phyloP scores from a whole-genome alignment of 108 stramenopile species.

The Parietichytrium sp. region DNA sequence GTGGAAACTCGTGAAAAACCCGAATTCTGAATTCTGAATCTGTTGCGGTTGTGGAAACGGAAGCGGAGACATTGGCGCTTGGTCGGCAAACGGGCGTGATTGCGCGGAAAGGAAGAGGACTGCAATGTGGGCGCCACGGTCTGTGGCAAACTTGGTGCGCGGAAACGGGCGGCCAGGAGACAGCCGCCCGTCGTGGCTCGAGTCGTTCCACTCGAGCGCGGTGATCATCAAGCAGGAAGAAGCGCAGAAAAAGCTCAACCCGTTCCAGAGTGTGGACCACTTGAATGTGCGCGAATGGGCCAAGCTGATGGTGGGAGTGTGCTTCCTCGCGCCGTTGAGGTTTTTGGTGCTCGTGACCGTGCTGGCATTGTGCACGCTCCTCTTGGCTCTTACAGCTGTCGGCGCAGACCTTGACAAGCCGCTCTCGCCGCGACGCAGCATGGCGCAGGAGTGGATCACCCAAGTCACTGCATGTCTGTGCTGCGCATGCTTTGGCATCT shows the following conservation, averaged over 20 bases:
- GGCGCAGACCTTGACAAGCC: slow-evolving; percentile 8
- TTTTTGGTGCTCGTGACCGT: not conserved
- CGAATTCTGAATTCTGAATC: too few species aligned
- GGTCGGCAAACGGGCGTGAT: too few species aligned
- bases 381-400: not conserved
- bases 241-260: slow-evolving; percentile 6
- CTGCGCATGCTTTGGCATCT: slow-evolving; percentile 33
- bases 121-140: too few species aligned
- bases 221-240: not conserved
- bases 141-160: too few species aligned
- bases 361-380: not conserved
- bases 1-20: too few species aligned
- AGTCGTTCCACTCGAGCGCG: not conserved
- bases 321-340: slow-evolving; percentile 13
- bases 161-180: too few species aligned
- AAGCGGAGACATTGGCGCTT: too few species aligned
- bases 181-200: too few species aligned
- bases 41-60: too few species aligned
- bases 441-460: slow-evolving; percentile 1
- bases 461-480: not conserved
- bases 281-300: slow-evolving; percentile 28
- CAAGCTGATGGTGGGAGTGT: slow-evolving; percentile 11
- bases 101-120: too few species aligned
- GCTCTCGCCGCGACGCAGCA: not conserved
- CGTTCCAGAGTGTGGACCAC: slow-evolving; percentile 24